Evolutionary conservation across 2,329 filamentous ascomycete genomes (phyloP), one percentile per base, ranked within the genome.

Genomic region (Stylonectria norvegica): DNA sequence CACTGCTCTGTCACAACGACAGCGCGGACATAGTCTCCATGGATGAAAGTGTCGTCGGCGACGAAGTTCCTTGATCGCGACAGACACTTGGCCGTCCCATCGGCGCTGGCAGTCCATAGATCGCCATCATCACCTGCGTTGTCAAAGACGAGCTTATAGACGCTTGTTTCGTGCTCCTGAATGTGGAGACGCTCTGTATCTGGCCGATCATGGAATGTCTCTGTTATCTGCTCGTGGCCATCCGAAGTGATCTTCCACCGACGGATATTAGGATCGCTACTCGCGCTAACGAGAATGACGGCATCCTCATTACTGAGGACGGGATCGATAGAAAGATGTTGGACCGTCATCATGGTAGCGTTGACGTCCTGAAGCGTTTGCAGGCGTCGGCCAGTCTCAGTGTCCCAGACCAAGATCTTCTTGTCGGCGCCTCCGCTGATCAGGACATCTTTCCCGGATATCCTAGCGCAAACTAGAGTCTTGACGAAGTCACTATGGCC

Each of bases 401-500:
- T 70, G 55, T 95, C 82, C 87, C 90, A 97, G 15, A 96, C 81
- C 12, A 95, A 74, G 34, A 91, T 84, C 62, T 86, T 85, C 56
- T 83, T 82, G 64, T 91, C 87, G 6, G 86, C 83, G 27, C 85
- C 83, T 33, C 86, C 86, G 45, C 85, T 88, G 53, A 91, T 74
- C 25, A 93, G 72, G 28, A 76, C 58, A 42, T 86, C 72, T 44
- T 76, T 79, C 19, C 75, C 81, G 12, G 72, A 69, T 5, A 94
- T 57, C 17, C 67, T 75, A 10, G 78, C 71, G 52, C 76, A 81
- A 11, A 85, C 66, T 3, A 97, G 69, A 4, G 85, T 75, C 67
- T 96, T 96, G 55, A 98, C 86, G 59, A 98, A 98, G 66, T 98
- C 93, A 2, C 78, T 73, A 63, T 97, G 91, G 4, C 89, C 89